Evolutionary conservation across 345 rosid species (phyloP), one percentile per base, ranked within the genome.

Genomic region (Brassica juncea): DNA sequence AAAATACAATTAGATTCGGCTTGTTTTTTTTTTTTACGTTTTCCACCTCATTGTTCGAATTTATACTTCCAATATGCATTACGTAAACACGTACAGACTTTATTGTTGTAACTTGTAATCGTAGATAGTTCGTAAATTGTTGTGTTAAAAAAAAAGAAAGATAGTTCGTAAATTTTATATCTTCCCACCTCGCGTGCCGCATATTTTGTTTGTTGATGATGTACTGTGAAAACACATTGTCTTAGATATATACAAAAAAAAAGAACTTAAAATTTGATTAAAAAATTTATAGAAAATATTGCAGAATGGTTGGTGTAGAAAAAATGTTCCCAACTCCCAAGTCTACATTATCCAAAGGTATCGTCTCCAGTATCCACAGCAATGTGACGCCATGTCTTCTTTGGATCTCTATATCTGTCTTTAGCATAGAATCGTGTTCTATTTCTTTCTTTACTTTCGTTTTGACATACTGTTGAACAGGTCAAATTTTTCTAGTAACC

Each of bases 401-500:
- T 66, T 72, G 16, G 37, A 32, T 60, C 4, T 49, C 28, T 44
- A 1, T 76, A 12, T 63, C 64, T 57, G 47, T 77, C 59, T 30
- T 52, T 66, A 10, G 52, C 70, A 67, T 47, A 67, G 64, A 79
- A 73, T 61, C 74, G 65, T 68, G 74, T 79, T 79, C 77, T 57
- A 4, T 42, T 77, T 63, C 8, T 12, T 10, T 37, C 10, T 72
- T 54, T 23, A 23, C 7, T 71, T 8, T n/a, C 39, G 10, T 39
- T 34, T 64, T 71, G 8, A 57, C 21, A 70, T 35, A 39, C 55
- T 54, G 55, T 71, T 65, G 67, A 78, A 58, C 32, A 44, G 11
- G 69, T 72, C 77, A 78, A 57, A 39, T 65, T 66, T 72, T 0
- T 21, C 8, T 64, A 5, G 2, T 16, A 49, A 8, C 57, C 19